Evolutionary conservation across 1,284 basidiomycete species (phyloP).

Genomic region (Blastosporella zonata): DNA sequence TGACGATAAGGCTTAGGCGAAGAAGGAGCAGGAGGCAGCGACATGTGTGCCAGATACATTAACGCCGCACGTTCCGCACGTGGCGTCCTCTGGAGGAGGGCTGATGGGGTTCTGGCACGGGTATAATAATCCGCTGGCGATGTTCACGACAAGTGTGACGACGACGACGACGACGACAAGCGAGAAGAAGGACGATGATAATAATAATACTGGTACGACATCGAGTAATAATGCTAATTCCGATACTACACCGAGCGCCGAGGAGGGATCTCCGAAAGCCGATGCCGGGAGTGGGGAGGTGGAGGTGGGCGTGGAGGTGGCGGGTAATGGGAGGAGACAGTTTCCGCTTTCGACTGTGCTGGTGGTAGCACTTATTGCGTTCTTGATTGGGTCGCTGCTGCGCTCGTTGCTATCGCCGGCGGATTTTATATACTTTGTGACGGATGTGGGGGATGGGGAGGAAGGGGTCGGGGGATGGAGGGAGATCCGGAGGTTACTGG

Average conservation of each 20-base stretch:
- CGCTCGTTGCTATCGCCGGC: constrained; percentile 84
- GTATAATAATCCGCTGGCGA: constrained; percentile 34
- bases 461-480: constrained; percentile 69
- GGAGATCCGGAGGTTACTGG: constrained; percentile 77
- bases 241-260: constrained; percentile 3
- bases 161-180: constrained; percentile 14
- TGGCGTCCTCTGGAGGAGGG: constrained; percentile 26
- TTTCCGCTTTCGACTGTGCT: constrained; percentile 62
- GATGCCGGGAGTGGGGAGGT: constrained; percentile 28
- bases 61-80: constrained; percentile 20
- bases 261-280: constrained; percentile 15
- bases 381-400: constrained; percentile 87
- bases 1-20: constrained; percentile 6
- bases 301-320: constrained; percentile 24
- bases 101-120: constrained; percentile 38
- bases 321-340: constrained; percentile 12
- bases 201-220: constrained; percentile 10
- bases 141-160: constrained; percentile 26
- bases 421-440: constrained; percentile 86
- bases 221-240: constrained; percentile 1
- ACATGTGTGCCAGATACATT: constrained; percentile 13
- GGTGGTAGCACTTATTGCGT: constrained; percentile 81
- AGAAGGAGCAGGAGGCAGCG: constrained; percentile 15
- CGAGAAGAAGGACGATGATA: constrained; percentile 13
- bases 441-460: constrained; percentile 50